Evolutionary conservation across 305 asterid genomes (phyloP), one percentile per base, ranked within the genome.

Genomic region (Striga hermonthica): DNA sequence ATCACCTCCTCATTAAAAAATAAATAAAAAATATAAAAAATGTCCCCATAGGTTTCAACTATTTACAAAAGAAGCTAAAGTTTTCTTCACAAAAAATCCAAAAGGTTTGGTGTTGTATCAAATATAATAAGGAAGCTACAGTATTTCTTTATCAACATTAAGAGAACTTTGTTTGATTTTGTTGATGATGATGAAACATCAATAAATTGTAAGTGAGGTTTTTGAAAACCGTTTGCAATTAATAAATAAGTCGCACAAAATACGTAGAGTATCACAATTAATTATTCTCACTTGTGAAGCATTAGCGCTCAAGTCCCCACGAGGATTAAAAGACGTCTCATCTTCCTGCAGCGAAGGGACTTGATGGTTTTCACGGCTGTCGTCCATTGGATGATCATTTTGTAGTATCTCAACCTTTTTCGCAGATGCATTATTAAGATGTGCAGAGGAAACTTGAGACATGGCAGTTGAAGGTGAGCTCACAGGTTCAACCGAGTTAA

Each of bases 401-500:
- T 60, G 65, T 38, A 60, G 11, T 2, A 15, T 47, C 3, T 74
- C 69, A 22, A 22, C 31, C 31, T 22, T 22, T 22, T 22, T 22
- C 31, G 2, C 2, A 2, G 31, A 22, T 22, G 31, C 31, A 22
- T 22, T 22, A 22, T 22, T 22, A 22, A 22, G 73, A 54, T 77
- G 59, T 57, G 66, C 74, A 15, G 36, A 45, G 50, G 72, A 55
- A 15, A 10, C 36, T 67, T 61, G 65, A 40, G 68, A 22, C 14
- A 65, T 62, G 16, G 31, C 70, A 56, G 62, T 78, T 53, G 82
- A 66, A 66, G 82, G 61, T 2, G 76, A 66, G 22, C 57, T 39
- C 55, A 60, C 54, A 47, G 92, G 86, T 53, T 49, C 63, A 34
- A 87, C 70, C 79, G 73, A 73, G 16, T 79, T 97, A 45, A 85